These are phyloP conservation scores for Pouteria glomerata DNA, from an alignment of 148 eudicot genomes.

Conservation along the genomic window DNA sequence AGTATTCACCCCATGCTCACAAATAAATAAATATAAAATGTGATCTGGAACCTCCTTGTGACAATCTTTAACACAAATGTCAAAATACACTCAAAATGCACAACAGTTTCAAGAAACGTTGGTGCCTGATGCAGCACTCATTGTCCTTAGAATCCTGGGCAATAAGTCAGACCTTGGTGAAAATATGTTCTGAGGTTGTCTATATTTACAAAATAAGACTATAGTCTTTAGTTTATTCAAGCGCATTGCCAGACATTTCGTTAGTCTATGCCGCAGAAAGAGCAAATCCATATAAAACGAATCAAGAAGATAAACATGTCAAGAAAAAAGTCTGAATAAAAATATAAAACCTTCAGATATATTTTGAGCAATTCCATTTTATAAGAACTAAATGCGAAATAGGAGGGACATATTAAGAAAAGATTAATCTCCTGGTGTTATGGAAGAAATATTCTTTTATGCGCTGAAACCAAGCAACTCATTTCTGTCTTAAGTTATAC, in stretches of 20 bases:
- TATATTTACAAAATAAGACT: neutral
- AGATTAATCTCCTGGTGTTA: neutral
- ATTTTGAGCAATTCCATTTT: neutral
- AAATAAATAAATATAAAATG: too few relatives aligned
- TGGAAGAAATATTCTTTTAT: neutral
- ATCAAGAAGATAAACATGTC: neutral
- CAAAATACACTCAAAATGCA: too few relatives aligned
- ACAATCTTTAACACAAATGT: too few relatives aligned
- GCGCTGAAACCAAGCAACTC: neutral
- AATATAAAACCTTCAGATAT: neutral
- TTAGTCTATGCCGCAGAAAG: neutral
- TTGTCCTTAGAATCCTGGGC: neutral
- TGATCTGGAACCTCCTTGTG: too few relatives aligned
- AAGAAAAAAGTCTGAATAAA: neutral
- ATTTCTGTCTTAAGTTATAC: neutral
- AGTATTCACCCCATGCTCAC: too few relatives aligned
- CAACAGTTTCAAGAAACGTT: too few relatives aligned
- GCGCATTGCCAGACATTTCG: neutral
- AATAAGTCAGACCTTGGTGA: neutral
- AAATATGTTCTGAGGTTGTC: neutral
- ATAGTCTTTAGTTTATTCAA: neutral
- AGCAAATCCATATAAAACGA: neutral
- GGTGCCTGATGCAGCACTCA: neutral
- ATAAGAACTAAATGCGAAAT: neutral
- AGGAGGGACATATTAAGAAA: neutral